A percentile compares a stretch with the other conserved stretches of the same genome.
Conservation (phyloP, 2,329 filamentous ascomycete species). For the Tetracladium maxilliforme region DNA sequence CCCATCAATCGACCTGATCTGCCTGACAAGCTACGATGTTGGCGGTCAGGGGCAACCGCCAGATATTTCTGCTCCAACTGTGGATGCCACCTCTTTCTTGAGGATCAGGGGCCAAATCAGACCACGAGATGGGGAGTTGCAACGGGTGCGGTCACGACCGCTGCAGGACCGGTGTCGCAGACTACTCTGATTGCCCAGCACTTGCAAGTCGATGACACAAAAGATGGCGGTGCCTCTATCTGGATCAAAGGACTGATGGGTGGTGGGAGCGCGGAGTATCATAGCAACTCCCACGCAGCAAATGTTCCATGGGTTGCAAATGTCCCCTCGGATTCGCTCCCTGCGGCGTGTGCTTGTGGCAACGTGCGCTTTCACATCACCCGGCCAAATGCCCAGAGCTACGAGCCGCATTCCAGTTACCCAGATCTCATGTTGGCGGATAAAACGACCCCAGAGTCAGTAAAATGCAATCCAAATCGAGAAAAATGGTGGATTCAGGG, state of each 20-base stretch:
- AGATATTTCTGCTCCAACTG: too few relatives aligned
- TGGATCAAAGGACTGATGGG: slow-evolving; percentile 25
- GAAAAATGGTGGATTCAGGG: slow-evolving; percentile 5
- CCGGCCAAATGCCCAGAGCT: slow-evolving; percentile 32
- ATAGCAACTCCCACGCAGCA: slow-evolving; percentile 13
- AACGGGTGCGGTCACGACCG: too few relatives aligned
- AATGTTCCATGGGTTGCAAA: slow-evolving; percentile 4
- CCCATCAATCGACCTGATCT: too few relatives aligned
- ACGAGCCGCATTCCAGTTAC: slow-evolving; percentile 27
- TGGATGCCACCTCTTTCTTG: too few relatives aligned
- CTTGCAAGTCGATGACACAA: slow-evolving; percentile 31
- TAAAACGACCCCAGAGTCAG: slow-evolving; percentile 15
- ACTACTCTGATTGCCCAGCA: too few relatives aligned
- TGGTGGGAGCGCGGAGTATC: slow-evolving; percentile 17
- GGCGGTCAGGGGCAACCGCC: too few relatives aligned
- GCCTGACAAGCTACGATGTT: too few relatives aligned
- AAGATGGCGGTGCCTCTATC: slow-evolving; percentile 32
- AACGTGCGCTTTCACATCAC: slow-evolving; percentile 40
- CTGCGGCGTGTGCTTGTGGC: slow-evolving; percentile 35
- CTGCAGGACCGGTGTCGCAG: too few relatives aligned
- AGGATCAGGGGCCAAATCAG: too few relatives aligned
- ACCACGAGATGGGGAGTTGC: too few relatives aligned
- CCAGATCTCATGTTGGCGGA: slow-evolving; percentile 37
- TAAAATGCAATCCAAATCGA: slow-evolving; percentile 23
- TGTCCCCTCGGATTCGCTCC: slow-evolving; percentile 7